phyloP scores from a whole-genome alignment of 1,284 basidiomycete species.

The Heterobasidion parviporum region DNA sequence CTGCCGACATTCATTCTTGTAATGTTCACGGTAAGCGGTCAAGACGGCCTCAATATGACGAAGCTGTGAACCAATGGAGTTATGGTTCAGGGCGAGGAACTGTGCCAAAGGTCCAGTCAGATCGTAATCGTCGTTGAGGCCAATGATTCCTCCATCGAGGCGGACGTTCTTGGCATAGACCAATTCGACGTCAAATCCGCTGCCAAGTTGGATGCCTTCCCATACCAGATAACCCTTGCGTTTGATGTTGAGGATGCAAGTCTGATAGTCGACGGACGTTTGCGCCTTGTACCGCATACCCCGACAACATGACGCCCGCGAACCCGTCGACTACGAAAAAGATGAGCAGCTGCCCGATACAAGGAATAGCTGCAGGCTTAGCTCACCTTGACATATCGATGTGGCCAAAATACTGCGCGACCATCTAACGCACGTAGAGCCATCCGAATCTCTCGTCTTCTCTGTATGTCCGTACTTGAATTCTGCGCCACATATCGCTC shows the following conservation, averaged over 20 bases:
- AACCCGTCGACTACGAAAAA: conserved; percentile 35
- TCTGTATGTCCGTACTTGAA: conserved; percentile 37
- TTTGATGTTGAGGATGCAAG: conserved; percentile 47
- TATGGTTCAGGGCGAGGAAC: conserved; percentile 59
- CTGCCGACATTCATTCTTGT: conserved; percentile 38
- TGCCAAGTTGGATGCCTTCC: conserved; percentile 54
- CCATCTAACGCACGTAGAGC: conserved; percentile 66
- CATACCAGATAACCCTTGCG: conserved; percentile 49
- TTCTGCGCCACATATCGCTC: conserved; percentile 64
- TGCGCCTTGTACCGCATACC: conserved; percentile 40
- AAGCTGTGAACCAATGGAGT: conserved; percentile 38
- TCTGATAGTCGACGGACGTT: conserved; percentile 38
- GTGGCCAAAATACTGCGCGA: conserved; percentile 56
- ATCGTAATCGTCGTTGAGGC: conserved; percentile 62
- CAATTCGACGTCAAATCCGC: conserved; percentile 63
- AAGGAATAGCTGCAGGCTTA: neutral
- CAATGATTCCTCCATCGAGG: conserved; percentile 49
- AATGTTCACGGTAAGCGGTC: conserved; percentile 45
- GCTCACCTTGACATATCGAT: conserved; percentile 48
- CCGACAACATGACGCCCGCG: conserved; percentile 30
- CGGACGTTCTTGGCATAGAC: conserved; percentile 46
- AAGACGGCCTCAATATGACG: conserved; percentile 41
- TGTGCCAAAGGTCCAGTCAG: conserved; percentile 54
- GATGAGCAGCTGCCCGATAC: conserved; percentile 9
- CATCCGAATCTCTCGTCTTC: conserved; percentile 54